phyloP scores from a whole-genome alignment of 83 land plant species.

The Diphasiastrum complanatum region DNA sequence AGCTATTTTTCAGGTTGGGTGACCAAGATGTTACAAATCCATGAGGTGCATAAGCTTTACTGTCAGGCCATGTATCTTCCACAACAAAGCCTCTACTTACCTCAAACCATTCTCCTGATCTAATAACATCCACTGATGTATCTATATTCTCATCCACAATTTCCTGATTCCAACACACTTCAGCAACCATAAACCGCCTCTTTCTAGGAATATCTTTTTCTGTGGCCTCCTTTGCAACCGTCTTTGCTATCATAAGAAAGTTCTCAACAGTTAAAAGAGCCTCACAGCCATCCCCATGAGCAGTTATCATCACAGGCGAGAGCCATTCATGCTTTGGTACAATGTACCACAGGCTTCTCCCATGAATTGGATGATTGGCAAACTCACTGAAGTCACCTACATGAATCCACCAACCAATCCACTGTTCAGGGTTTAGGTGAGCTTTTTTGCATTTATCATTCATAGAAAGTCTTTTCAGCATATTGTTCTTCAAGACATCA shows the following conservation, averaged over 20 bases:
- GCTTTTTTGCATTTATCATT: neutral
- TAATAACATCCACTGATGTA: constrained; percentile 1
- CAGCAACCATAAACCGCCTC: constrained; percentile 34
- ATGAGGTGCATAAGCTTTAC: constrained; percentile 25
- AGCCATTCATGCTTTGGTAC: constrained; percentile 42
- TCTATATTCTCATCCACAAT: neutral
- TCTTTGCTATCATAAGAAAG: constrained; percentile 21
- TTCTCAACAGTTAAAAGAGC: constrained; percentile 15
- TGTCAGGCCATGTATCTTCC: constrained; percentile 38
- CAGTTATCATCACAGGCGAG: constrained; percentile 29
- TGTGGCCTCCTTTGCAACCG: constrained; percentile 25
- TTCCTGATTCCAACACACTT: constrained; percentile 19
- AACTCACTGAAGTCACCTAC: constrained; percentile 19
- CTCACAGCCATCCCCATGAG: constrained; percentile 11
- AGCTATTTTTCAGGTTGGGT: neutral
- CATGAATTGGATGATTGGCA: constrained; percentile 8
- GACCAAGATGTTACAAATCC: constrained; percentile 24
- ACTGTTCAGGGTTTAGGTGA: constrained; percentile 23
- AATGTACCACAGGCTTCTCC: constrained; percentile 34
- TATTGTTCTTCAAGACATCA: too few relatives aligned
- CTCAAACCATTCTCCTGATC: constrained; percentile 23
- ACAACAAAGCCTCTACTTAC: constrained; percentile 37
- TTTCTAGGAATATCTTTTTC: constrained; percentile 22
- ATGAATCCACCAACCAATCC: constrained; percentile 37
- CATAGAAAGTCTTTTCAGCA: neutral